Conservation (phyloP, 192 early-diverging fungal species). For the Backusella morwellensis region DNA sequence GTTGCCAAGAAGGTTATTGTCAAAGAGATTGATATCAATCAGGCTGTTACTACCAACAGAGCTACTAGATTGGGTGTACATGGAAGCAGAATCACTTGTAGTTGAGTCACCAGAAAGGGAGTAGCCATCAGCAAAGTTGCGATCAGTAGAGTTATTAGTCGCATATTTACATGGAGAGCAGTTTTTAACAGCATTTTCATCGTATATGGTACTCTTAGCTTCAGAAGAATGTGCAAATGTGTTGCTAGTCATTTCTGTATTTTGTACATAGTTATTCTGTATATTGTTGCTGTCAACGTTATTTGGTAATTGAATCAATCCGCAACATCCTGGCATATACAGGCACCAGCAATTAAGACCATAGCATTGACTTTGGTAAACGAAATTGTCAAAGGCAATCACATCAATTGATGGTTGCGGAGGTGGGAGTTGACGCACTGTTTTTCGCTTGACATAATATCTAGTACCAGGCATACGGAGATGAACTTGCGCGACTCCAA, state of each 20-base stretch:
- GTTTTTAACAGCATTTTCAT: neutral
- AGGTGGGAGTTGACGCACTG: neutral
- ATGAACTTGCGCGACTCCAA: constrained; percentile 29
- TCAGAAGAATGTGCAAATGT: neutral
- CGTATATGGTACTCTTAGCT: neutral
- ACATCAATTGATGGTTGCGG: neutral
- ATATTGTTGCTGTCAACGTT: neutral
- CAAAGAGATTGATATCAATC: neutral
- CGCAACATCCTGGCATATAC: neutral
- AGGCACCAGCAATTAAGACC: neutral
- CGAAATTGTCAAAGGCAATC: neutral
- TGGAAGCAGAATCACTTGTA: neutral
- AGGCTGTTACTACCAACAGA: neutral
- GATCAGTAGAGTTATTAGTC: neutral
- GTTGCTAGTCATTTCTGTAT: neutral
- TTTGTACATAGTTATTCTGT: neutral
- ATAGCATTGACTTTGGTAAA: neutral
- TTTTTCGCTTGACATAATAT: constrained; percentile 25
- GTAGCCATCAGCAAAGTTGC: neutral
- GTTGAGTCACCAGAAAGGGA: neutral
- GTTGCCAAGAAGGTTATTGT: neutral
- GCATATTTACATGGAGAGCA: neutral
- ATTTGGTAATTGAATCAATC: neutral
- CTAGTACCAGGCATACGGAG: constrained; percentile 38
- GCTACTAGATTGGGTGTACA: neutral